A percentile compares a stretch with the other conserved stretches of the same genome.
phyloP scores from a whole-genome alignment of 2,329 filamentous ascomycete genomes.

The Ilyonectria destructans region DNA sequence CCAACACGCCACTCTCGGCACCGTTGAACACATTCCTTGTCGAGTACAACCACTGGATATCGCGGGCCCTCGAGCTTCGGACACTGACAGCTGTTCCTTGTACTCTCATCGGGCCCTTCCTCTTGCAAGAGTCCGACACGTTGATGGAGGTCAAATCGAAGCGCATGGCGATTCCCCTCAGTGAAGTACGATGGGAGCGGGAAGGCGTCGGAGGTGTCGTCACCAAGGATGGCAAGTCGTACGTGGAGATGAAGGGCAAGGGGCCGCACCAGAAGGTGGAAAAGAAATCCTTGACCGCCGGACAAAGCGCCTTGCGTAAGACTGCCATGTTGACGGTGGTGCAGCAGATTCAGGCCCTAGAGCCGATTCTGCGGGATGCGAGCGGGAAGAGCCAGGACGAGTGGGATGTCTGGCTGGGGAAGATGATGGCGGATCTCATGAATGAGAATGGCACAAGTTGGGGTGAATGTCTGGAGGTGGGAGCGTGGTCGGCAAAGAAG shows the following conservation, averaged over 20 bases:
- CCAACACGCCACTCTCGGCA: conserved; percentile 85
- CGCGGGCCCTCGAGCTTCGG: conserved; percentile 80
- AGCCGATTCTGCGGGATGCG: conserved; percentile 85
- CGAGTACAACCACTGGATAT: conserved; percentile 88
- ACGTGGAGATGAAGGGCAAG: conserved; percentile 69
- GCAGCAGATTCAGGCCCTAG: conserved; percentile 87
- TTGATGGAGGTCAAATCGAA: conserved; percentile 80
- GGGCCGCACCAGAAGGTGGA: conserved; percentile 59
- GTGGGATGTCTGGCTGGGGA: conserved; percentile 91
- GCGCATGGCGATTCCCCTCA: conserved; percentile 88
- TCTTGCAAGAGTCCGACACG: conserved; percentile 85
- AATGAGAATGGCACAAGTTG: conserved; percentile 84
- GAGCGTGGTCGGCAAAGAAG: conserved; percentile 93
- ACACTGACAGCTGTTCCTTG: conserved; percentile 84
- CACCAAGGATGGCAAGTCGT: conserved; percentile 74
- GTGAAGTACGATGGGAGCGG: conserved; percentile 89
- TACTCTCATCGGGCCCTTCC: conserved; percentile 80
- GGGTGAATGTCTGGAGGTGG: conserved; percentile 89
- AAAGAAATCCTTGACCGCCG: conserved; percentile 72
- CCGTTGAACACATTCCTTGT: conserved; percentile 87
- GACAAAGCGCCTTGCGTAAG: conserved; percentile 81
- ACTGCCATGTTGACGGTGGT: conserved; percentile 88
- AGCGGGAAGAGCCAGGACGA: conserved; percentile 92
- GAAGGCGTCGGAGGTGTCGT: conserved; percentile 78
- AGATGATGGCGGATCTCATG: conserved; percentile 88